Percentiles rank a stretch among this genome's conserved stretches.
phyloP scores from a whole-genome alignment of 257 asterid species.

The Fraxinus pennsylvanica region DNA sequence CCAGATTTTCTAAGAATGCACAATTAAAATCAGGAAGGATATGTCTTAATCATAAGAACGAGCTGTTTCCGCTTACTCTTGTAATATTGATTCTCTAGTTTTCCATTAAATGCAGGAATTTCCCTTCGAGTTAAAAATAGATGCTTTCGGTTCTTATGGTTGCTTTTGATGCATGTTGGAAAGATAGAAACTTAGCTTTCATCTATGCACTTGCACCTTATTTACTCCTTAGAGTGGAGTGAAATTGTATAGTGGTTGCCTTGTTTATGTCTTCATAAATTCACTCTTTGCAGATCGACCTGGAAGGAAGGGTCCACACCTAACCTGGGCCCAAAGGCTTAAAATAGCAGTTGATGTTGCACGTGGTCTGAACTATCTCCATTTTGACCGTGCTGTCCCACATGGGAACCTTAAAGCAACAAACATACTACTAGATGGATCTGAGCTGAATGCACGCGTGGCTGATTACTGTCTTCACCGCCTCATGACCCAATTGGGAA shows the following conservation, averaged over 20 bases:
- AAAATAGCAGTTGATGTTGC: slow-evolving; percentile 91
- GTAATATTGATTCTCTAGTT: not conserved
- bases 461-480: slow-evolving; percentile 95
- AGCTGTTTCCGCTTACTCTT: not conserved
- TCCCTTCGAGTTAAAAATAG: not conserved
- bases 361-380: slow-evolving; percentile 99
- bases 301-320: slow-evolving; percentile 76
- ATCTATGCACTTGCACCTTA: not conserved
- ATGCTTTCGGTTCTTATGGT: not conserved
- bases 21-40: not conserved
- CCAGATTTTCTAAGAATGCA: not conserved
- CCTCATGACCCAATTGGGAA: slow-evolving; percentile 91
- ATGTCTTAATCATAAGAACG: not conserved
- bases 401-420: slow-evolving; percentile 94
- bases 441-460: slow-evolving; percentile 74
- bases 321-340: slow-evolving; percentile 90
- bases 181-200: not conserved
- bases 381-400: slow-evolving; percentile 92
- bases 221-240: not conserved
- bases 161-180: not conserved
- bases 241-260: not conserved
- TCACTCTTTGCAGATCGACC: slow-evolving; percentile 65
- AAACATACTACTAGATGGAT: slow-evolving; percentile 78
- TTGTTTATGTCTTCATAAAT: slow-evolving; percentile 5
- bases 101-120: not conserved